Evolutionary conservation across 2,329 filamentous ascomycete genomes (phyloP).

Genomic region (Exophiala dermatitidis): DNA sequence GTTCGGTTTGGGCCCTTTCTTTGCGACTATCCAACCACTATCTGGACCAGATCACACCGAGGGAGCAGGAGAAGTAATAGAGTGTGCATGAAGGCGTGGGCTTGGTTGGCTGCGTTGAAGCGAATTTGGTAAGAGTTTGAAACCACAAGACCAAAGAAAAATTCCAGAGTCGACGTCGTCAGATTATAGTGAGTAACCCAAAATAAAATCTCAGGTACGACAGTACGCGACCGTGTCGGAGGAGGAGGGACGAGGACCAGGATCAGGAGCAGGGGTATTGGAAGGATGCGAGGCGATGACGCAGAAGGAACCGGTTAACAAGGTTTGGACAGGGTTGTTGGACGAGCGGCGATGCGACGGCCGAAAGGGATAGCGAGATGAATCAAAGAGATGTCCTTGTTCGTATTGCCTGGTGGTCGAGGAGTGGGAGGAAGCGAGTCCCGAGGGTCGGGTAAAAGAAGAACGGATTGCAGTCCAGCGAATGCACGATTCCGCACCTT

Average conservation of each 20-base stretch:
- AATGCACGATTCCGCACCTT: not conserved
- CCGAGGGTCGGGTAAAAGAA: not conserved
- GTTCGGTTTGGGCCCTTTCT: not conserved
- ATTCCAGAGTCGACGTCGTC: not conserved
- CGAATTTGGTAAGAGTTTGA: not conserved
- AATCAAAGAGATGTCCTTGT: not conserved
- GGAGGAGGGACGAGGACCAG: not conserved
- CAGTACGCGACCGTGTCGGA: not conserved
- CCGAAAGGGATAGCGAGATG: not conserved
- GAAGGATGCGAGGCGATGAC: not conserved
- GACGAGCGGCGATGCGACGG: not conserved
- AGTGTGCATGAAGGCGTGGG: constrained; percentile 1
- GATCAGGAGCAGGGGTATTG: not conserved
- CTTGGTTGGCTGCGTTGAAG: not conserved
- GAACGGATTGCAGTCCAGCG: not conserved
- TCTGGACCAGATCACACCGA: not conserved
- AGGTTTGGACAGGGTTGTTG: not conserved
- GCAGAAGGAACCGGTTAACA: not conserved
- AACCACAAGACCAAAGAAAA: not conserved
- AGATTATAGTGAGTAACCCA: not conserved
- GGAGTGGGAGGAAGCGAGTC: not conserved
- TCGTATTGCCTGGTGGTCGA: not conserved
- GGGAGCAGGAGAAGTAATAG: not conserved
- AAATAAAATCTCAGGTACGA: not conserved
- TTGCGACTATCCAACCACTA: not conserved